Percentiles rank a stretch among this genome's conserved stretches.
Evolutionary conservation across 768 basidiomycete genomes (phyloP).

Genomic region (Boletus barrowsii): DNA sequence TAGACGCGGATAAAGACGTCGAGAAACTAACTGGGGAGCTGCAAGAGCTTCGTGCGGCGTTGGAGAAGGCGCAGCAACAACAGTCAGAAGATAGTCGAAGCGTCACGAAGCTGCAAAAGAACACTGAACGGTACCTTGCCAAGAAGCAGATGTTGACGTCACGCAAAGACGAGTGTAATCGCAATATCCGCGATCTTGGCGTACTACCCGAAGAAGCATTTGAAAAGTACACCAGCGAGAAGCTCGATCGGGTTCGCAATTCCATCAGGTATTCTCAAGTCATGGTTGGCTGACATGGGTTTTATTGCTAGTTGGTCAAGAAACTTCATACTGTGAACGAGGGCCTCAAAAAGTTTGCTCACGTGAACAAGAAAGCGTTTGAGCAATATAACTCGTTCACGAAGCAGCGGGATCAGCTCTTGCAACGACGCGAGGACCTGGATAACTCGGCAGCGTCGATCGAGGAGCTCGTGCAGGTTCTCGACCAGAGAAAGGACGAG

Average conservation of each 20-base stretch:
- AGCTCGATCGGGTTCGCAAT: constrained; percentile 74
- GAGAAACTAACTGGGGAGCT: constrained; percentile 60
- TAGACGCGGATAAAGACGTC: constrained; percentile 72
- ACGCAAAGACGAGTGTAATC: constrained; percentile 91
- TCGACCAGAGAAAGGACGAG: constrained; percentile 97
- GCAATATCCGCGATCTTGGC: constrained; percentile 93
- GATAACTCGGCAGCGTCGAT: constrained; percentile 89
- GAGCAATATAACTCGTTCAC: constrained; percentile 99
- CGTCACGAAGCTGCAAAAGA: constrained; percentile 92
- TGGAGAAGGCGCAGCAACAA: constrained; percentile 77
- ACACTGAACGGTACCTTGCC: constrained; percentile 88
- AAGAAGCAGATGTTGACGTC: constrained; percentile 83
- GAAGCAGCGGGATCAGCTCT: constrained; percentile 90
- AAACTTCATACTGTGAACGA: constrained; percentile 92
- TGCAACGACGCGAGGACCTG: constrained; percentile 84
- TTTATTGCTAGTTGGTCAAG: constrained; percentile 70
- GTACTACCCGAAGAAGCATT: constrained; percentile 97
- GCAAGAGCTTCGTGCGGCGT: constrained; percentile 58
- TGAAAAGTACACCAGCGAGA: constrained; percentile 86
- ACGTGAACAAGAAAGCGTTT: constrained; percentile 99
- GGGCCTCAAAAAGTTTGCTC: constrained; percentile 90
- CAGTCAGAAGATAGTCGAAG: constrained; percentile 84
- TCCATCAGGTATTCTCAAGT: background rate
- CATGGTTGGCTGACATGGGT: constrained; percentile 1
- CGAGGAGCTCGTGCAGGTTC: constrained; percentile 85